Percentiles rank a stretch among this genome's conserved stretches.
These are phyloP conservation scores for Paramecium tetraurelia DNA, from an alignment of 73 alveolate species.

Conservation along the genomic window DNA sequence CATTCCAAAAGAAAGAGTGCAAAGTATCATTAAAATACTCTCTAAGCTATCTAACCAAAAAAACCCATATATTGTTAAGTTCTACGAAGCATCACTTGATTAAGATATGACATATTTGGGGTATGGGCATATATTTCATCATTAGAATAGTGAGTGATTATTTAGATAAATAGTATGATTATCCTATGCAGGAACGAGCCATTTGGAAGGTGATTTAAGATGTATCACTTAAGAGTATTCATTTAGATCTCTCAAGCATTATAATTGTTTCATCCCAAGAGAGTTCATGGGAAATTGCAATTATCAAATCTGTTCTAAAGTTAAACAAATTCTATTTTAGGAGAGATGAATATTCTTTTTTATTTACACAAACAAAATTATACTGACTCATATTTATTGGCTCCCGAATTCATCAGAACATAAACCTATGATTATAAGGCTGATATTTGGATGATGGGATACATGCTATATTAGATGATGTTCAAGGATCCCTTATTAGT, in stretches of 20 bases:
- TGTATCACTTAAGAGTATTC: neutral
- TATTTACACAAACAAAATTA: neutral
- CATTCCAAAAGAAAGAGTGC: neutral
- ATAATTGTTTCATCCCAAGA: neutral
- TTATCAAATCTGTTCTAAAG: neutral
- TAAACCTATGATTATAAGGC: conserved; percentile 9
- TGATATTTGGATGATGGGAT: conserved; percentile 46
- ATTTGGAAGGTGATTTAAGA: neutral
- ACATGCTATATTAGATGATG: conserved; percentile 27
- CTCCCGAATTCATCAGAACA: conserved; percentile 25
- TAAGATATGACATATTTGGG: conserved; percentile 35
- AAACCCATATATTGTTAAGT: neutral
- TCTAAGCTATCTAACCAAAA: neutral
- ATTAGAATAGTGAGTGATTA: conserved; percentile 28
- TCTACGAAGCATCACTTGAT: conserved; percentile 32
- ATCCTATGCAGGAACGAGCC: neutral
- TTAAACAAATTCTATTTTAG: neutral
- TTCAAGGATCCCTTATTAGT: neutral
- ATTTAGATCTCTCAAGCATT: neutral
- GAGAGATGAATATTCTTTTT: neutral
- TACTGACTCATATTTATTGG: conserved; percentile 4
- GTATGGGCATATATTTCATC: neutral
- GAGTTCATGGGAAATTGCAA: neutral
- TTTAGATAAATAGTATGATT: neutral
- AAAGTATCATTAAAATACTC: neutral